A percentile compares a stretch with the other conserved stretches of the same genome.
Evolutionary conservation across 352 stramenopile genomes (phyloP).

Genomic region (Globisporangium abappressorium): DNA sequence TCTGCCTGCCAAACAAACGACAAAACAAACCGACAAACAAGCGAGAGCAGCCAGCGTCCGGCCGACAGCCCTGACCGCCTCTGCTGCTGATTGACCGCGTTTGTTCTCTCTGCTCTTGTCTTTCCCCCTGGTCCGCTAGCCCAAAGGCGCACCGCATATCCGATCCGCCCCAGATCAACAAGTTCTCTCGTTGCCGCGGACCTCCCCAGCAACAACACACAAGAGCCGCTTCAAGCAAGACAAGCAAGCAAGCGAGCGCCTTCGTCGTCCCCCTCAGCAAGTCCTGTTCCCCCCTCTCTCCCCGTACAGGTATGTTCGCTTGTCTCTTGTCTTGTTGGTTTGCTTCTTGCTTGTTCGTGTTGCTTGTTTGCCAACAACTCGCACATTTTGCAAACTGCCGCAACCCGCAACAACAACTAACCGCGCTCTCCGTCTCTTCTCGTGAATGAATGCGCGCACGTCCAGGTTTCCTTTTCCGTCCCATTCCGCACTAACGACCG

Average conservation of each 20-base stretch:
- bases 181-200: neutral
- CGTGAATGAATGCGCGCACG: neutral
- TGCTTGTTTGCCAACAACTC: neutral
- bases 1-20: neutral
- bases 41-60: neutral
- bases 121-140: neutral
- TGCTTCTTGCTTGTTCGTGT: too few species aligned
- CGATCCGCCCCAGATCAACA: neutral
- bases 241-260: neutral
- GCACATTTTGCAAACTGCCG: slow-evolving; percentile 3
- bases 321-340: neutral
- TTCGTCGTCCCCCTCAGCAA: neutral
- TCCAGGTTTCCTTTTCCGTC: neutral
- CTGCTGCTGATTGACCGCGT: neutral
- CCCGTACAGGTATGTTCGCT: slow-evolving; percentile 8
- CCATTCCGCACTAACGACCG: neutral
- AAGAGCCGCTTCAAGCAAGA: neutral
- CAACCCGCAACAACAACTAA: neutral
- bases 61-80: neutral
- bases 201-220: neutral
- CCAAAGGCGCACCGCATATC: neutral
- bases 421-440: neutral
- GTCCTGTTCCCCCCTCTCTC: neutral
- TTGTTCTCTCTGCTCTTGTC: neutral
- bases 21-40: neutral